Percentiles rank a stretch among this genome's conserved stretches.
phyloP scores from a whole-genome alignment of 2,329 filamentous ascomycete genomes.

The Fusarium miscanthi region DNA sequence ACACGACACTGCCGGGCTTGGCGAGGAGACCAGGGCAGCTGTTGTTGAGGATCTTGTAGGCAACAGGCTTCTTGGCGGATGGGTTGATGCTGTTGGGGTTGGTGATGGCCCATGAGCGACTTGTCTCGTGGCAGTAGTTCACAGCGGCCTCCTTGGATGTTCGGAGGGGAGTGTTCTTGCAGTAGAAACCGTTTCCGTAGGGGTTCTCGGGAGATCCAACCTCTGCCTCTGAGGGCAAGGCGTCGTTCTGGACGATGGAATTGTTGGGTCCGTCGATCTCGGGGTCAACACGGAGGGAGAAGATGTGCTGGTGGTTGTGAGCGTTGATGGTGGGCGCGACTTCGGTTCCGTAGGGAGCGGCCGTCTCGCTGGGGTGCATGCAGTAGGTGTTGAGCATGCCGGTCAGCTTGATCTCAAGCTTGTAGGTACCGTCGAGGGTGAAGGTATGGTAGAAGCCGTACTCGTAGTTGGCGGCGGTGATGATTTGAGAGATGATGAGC shows the following conservation, averaged over 20 bases:
- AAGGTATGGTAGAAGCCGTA: conserved; percentile 58
- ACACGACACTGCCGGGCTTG: conserved; percentile 85
- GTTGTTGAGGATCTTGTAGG: conserved; percentile 90
- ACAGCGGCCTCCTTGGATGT: conserved; percentile 76
- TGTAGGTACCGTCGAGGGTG: conserved; percentile 73
- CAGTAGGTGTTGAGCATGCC: conserved; percentile 57
- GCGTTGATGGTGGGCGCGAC: conserved; percentile 72
- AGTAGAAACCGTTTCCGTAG: conserved; percentile 91
- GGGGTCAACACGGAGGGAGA: conserved; percentile 73
- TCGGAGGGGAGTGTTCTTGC: conserved; percentile 81
- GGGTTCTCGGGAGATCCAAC: conserved; percentile 85
- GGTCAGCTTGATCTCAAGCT: conserved; percentile 64
- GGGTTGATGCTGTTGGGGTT: conserved; percentile 87
- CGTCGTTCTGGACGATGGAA: conserved; percentile 80
- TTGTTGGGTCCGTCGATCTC: conserved; percentile 72
- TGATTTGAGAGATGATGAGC: conserved; percentile 72
- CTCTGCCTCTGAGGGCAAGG: conserved; percentile 74
- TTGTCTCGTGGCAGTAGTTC: conserved; percentile 83
- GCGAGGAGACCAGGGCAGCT: conserved; percentile 83
- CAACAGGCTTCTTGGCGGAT: conserved; percentile 84
- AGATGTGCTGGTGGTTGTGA: conserved; percentile 78
- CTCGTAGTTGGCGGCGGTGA: conserved; percentile 75
- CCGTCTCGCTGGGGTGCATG: conserved; percentile 53
- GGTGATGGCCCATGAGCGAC: conserved; percentile 88
- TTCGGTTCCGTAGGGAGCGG: conserved; percentile 70